Percentiles rank a stretch among this genome's conserved stretches.
phyloP scores from a whole-genome alignment of 495 filamentous ascomycete species.

The Xylaria castorea region DNA sequence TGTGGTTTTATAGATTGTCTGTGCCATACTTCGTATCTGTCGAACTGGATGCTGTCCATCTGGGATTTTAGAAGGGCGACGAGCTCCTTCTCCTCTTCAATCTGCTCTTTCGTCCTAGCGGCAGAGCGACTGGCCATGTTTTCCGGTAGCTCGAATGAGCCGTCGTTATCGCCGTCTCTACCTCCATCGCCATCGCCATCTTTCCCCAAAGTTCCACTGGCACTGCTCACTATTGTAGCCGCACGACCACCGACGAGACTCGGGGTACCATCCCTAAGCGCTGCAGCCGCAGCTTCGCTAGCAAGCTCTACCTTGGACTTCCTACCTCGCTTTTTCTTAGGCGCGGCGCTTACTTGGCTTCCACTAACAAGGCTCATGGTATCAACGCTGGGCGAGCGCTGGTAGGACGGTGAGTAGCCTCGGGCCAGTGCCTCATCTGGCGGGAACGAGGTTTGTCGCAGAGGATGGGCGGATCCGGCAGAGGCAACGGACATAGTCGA shows the following conservation, averaged over 20 bases:
- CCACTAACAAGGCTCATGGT: constrained; percentile 73
- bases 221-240: constrained; percentile 55
- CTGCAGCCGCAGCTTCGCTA: constrained; percentile 57
- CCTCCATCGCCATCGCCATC: constrained; percentile 55
- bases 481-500: constrained; percentile 59
- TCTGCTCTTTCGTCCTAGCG: constrained; percentile 68
- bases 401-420: constrained; percentile 48
- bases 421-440: constrained; percentile 59
- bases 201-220: constrained; percentile 40
- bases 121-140: constrained; percentile 59
- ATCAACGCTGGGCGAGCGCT: constrained; percentile 69
- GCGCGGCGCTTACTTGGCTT: constrained; percentile 62
- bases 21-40: constrained; percentile 76
- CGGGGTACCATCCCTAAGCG: constrained; percentile 42
- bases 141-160: constrained; percentile 67
- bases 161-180: constrained; percentile 71
- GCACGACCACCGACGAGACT: constrained; percentile 57
- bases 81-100: constrained; percentile 69
- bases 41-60: constrained; percentile 71
- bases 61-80: constrained; percentile 69
- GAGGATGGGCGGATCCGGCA: constrained; percentile 68
- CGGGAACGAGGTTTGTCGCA: constrained; percentile 90
- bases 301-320: constrained; percentile 67
- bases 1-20: constrained; percentile 65
- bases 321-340: constrained; percentile 68